phyloP scores from a whole-genome alignment of 495 filamentous ascomycete species.

The Aspergillus ostianus region DNA sequence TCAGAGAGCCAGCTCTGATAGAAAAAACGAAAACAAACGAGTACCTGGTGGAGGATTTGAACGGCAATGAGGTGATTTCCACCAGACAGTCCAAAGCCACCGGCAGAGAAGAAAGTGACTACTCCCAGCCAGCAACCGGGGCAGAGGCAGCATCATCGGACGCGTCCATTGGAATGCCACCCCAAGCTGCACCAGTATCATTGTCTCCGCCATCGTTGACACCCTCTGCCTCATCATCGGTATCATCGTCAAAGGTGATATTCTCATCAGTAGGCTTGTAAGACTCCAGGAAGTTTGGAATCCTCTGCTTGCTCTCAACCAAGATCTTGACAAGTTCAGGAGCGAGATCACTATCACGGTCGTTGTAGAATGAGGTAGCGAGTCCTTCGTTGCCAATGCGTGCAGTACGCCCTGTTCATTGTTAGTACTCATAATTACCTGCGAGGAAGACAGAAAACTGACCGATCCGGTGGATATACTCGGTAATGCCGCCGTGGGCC shows the following conservation, averaged over 20 bases:
- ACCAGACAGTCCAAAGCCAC: not conserved
- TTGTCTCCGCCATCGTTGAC: slow-evolving; percentile 18
- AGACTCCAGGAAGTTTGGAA: slow-evolving; percentile 78
- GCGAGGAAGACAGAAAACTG: slow-evolving; percentile 25
- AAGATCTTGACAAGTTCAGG: slow-evolving; percentile 71
- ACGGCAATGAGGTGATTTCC: not conserved
- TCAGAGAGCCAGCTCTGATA: not conserved
- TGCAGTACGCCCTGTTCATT: slow-evolving; percentile 74
- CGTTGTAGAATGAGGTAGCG: slow-evolving; percentile 85
- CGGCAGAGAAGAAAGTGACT: not conserved
- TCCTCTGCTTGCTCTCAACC: slow-evolving; percentile 68
- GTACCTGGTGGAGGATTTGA: no score
- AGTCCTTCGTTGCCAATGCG: slow-evolving; percentile 87
- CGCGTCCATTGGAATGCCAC: slow-evolving; percentile 11
- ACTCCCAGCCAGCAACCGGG: not conserved
- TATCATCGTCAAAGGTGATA: slow-evolving; percentile 61
- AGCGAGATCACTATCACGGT: slow-evolving; percentile 65
- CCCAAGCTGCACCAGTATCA: slow-evolving; percentile 10
- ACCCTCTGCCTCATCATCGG: slow-evolving; percentile 48
- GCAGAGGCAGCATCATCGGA: not conserved
- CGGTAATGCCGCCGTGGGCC: slow-evolving; percentile 79
- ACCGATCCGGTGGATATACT: slow-evolving; percentile 95
- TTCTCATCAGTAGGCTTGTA: slow-evolving; percentile 53
- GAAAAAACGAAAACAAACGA: not conserved
- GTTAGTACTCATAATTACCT: slow-evolving; percentile 20